Conservation (phyloP, 2,329 filamentous ascomycete species). For the Exophiala dermatitidis region DNA sequence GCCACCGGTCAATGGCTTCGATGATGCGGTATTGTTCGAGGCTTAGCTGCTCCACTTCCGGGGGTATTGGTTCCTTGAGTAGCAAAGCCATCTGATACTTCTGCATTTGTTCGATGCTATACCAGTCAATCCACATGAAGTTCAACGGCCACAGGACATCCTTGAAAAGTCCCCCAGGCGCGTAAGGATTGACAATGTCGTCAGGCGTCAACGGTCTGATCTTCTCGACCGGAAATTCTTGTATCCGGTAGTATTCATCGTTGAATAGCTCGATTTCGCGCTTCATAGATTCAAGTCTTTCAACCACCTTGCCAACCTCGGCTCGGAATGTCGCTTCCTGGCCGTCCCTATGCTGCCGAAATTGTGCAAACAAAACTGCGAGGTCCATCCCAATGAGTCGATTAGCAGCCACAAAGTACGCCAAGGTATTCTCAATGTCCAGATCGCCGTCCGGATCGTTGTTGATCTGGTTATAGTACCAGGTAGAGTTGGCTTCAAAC, state of each 20-base stretch:
- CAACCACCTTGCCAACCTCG: conserved; percentile 52
- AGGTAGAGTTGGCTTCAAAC: conserved; percentile 61
- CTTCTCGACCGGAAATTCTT: conserved; percentile 50
- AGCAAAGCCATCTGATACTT: conserved; percentile 61
- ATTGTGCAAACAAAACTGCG: conserved; percentile 65
- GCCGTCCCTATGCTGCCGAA: conserved; percentile 51
- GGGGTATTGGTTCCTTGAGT: conserved; percentile 43
- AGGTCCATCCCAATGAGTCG: conserved; percentile 73
- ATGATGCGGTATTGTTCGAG: conserved; percentile 69
- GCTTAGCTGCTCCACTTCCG: conserved; percentile 56
- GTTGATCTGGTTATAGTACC: conserved; percentile 53
- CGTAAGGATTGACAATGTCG: conserved; percentile 68
- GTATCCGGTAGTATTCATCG: conserved; percentile 56
- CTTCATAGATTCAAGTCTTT: conserved; percentile 37
- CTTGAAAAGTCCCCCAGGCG: conserved; percentile 62
- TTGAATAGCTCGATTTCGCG: conserved; percentile 56
- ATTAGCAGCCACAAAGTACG: conserved; percentile 58
- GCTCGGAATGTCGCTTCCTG: conserved; percentile 54
- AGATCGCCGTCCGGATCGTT: conserved; percentile 46
- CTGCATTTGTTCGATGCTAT: conserved; percentile 73
- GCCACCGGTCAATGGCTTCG: conserved; percentile 68
- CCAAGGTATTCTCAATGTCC: conserved; percentile 59
- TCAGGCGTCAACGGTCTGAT: conserved; percentile 46
- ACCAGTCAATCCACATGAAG: conserved; percentile 66
- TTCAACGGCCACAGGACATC: conserved; percentile 68